Evolutionary conservation across 108 stramenopile species (phyloP), one percentile per base, ranked within the genome.

Genomic region (Cyclotella cryptica): DNA sequence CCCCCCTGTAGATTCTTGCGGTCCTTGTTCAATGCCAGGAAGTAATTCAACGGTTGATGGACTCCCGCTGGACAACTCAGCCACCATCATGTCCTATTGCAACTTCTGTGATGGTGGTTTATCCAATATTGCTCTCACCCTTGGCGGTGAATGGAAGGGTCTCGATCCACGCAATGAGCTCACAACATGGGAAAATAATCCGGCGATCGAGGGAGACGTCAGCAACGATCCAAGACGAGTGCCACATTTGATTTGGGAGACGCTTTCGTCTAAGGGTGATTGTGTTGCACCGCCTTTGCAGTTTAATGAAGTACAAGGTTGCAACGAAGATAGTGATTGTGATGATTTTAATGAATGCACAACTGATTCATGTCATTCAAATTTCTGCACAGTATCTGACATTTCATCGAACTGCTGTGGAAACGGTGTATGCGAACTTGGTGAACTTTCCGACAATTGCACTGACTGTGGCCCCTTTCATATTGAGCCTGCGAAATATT

Each of bases 21-120:
- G 67, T 18, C 19, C 45, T 14, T 78, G 77, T 65, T 39, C 63
- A 21, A 39, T 26, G 40, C 51, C 28, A 0, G 70, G 21, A 55
- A 21, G 59, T 5, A 75, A 68, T 70, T 17, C 19, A 24, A 57
- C 53, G 19, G 24, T 69, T 28, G 79, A 44, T 14, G 75, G 75
- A 27, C 59, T 80, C 30, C 79, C 79, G 11, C 46, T 13, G 1
- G 51, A 60, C 10, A 39, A 63, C 61, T 68, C 79, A 22, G 79
- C 49, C 1, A 80, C 79, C 39, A 68, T 80, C 22, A 80, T 80
- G 79, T 75, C 74, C 24, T 80, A 80, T 70, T 80, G 79, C 49
- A 75, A 80, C 40, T 80, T 80, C 40, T 80, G 79, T 53, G 62
- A 57, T 13, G 79, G 79, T 21, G 79, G 79, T 12, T 39, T 78